Evolutionary conservation across 1,284 basidiomycete genomes (phyloP), one percentile per base, ranked within the genome.

Genomic region (Fomitopsis pinicola): DNA sequence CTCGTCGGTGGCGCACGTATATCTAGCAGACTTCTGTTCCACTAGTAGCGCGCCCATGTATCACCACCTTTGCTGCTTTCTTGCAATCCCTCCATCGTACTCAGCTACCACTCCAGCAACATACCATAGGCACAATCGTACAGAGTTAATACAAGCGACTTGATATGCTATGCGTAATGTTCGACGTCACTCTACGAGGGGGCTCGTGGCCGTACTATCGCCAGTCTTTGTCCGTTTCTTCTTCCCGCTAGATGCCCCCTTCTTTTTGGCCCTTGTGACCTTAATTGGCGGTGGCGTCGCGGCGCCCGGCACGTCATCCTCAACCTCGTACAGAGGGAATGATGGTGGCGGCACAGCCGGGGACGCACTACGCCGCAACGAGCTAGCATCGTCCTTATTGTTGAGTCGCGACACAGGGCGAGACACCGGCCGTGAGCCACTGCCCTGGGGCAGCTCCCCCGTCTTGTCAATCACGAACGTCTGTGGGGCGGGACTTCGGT

Each of bases 381-480:
- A 28, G 65, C 44, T n/a, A 63, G 50, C n/a, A 57, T 59, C 58
- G 69, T 58, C 60, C 69, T 45, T 3, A 76, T 72, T 15, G 68
- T 69, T 6, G 63, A 56, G 35, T 68, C 57, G 42, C 65, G 67
- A 42, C 59, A 63, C 65, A 60, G 36, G 66, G 60, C 38, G 62
- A 63, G 28, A 72, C 61, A 8, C 65, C 40, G n/a, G 63, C 53
- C 58, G 63, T 57, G 66, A 63, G 52, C 62, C 78, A 80, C 52
- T 54, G 36, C 85, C 82, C 46, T 83, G 82, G 1, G 94, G 95
- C 89, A 95, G 92, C 74, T 95, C 94, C 1, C 94, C 94, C 0
- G 86, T 82, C 67, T 83, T 84, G 66, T 95, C 92, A 64, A 96
- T 84, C 26, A 84, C 76, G 63, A 85, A 91, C 15, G 70, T 62